Evolutionary conservation across 192 early-diverging fungal species (phyloP).

Genomic region (Powellomyces hirtus): DNA sequence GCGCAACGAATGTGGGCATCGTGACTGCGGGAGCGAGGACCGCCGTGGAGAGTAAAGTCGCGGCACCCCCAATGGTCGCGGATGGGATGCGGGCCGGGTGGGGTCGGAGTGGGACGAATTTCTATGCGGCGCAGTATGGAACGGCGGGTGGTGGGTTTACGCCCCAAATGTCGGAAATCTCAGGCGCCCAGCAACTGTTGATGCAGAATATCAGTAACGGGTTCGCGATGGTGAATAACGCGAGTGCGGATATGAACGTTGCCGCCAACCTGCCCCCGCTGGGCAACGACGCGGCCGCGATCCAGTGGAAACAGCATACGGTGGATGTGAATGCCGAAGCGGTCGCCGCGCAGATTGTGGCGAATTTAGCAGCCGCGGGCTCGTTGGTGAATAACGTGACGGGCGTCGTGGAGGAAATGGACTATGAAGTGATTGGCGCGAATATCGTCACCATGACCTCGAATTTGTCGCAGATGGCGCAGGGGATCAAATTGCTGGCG

Average conservation of each 20-base stretch:
- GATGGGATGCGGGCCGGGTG: slow-evolving; percentile 34
- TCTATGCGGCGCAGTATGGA: slow-evolving; percentile 18
- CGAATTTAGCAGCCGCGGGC: slow-evolving; percentile 46
- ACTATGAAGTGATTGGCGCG: slow-evolving; percentile 49
- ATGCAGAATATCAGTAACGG: slow-evolving; percentile 48
- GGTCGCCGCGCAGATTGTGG: slow-evolving; percentile 43
- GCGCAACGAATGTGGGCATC: slow-evolving; percentile 42
- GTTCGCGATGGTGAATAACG: slow-evolving; percentile 42
- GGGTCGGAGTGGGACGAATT: slow-evolving; percentile 18
- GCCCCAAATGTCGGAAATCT: slow-evolving; percentile 33
- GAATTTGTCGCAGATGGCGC: slow-evolving; percentile 50
- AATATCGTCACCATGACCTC: slow-evolving; percentile 45
- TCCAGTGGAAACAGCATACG: slow-evolving; percentile 56
- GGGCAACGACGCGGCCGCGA: slow-evolving; percentile 46
- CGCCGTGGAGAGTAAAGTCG: slow-evolving; percentile 36
- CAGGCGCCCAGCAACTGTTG: slow-evolving; percentile 46
- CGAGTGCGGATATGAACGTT: slow-evolving; percentile 39
- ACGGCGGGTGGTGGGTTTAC: slow-evolving; percentile 11
- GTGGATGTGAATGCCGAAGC: slow-evolving; percentile 52
- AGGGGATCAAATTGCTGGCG: slow-evolving; percentile 53
- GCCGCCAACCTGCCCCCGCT: slow-evolving; percentile 48
- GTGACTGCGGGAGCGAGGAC: slow-evolving; percentile 31
- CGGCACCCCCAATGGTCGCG: slow-evolving; percentile 17
- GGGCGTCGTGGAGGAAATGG: slow-evolving; percentile 47
- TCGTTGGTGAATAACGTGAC: slow-evolving; percentile 48